phyloP scores from a whole-genome alignment of 306 rosid genomes.

The Phaseolus lunatus region DNA sequence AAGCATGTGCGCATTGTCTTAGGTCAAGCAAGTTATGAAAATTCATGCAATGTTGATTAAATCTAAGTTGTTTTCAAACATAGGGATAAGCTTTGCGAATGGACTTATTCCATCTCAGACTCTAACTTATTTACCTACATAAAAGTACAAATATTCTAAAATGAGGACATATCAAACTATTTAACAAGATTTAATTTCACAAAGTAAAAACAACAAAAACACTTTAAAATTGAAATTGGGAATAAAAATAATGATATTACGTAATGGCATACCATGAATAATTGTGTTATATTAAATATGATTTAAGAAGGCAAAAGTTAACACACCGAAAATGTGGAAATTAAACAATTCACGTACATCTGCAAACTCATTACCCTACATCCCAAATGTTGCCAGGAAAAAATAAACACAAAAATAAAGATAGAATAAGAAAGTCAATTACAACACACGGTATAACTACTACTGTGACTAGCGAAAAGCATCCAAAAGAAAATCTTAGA shows the following conservation, averaged over 20 bases:
- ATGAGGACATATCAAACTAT: not conserved
- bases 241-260: not conserved
- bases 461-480: not conserved
- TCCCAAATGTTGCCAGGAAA: conserved; percentile 4
- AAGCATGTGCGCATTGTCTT: not conserved
- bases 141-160: conserved; percentile 9
- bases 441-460: conserved; percentile 1
- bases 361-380: not conserved
- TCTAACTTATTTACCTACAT: not conserved
- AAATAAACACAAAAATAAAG: not conserved
- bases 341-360: not conserved
- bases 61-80: not conserved
- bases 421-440: conserved; percentile 2
- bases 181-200: not conserved
- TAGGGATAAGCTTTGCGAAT: not conserved
- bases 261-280: not conserved
- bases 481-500: not conserved
- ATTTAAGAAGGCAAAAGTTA: not conserved
- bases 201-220: not conserved
- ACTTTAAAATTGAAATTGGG: not conserved
- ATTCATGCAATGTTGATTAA: not conserved
- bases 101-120: not conserved
- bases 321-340: not conserved
- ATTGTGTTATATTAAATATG: not conserved
- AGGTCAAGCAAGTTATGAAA: conserved; percentile 1